These are phyloP conservation scores for Klebsormidium nitens DNA, from an alignment of 139 green algal genomes.

Conservation along the genomic window DNA sequence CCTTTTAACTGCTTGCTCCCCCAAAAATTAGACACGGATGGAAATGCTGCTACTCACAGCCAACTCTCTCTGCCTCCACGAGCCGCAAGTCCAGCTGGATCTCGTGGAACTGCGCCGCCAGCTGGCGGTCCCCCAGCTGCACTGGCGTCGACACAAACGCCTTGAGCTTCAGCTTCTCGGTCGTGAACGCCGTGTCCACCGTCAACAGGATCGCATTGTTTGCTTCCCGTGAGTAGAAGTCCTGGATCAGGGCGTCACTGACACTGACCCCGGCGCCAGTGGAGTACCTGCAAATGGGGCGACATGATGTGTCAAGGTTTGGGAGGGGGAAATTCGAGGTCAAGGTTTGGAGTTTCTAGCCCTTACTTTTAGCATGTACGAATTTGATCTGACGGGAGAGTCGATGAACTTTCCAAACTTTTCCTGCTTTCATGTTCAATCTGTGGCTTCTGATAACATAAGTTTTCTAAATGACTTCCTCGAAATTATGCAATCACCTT, in stretches of 20 bases:
- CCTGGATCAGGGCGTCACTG: conserved; percentile 85
- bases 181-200: conserved; percentile 65
- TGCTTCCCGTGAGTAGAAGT: conserved; percentile 68
- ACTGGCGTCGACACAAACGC: conserved; percentile 67
- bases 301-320: too few species aligned
- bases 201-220: conserved; percentile 65
- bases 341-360: too few species aligned
- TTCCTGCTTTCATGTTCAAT: too few species aligned
- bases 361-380: too few species aligned
- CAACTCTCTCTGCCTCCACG: conserved; percentile 69
- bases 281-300: conserved; percentile 71
- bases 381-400: too few species aligned
- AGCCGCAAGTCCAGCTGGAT: conserved; percentile 69
- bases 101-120: conserved; percentile 86
- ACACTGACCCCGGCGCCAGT: conserved; percentile 66
- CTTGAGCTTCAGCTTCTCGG: conserved; percentile 8
- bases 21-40: too few species aligned
- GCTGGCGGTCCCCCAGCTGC: conserved; percentile 48
- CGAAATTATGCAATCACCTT: too few species aligned
- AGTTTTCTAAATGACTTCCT: too few species aligned
- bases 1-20: too few species aligned
- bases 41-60: conserved; percentile 28
- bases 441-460: too few species aligned
- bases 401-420: too few species aligned
- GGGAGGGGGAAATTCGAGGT: too few species aligned